A percentile compares a stretch with the other conserved stretches of the same genome.
Evolutionary conservation across 2,329 filamentous ascomycete species (phyloP).

Genomic region (Apiospora pterosperma): DNA sequence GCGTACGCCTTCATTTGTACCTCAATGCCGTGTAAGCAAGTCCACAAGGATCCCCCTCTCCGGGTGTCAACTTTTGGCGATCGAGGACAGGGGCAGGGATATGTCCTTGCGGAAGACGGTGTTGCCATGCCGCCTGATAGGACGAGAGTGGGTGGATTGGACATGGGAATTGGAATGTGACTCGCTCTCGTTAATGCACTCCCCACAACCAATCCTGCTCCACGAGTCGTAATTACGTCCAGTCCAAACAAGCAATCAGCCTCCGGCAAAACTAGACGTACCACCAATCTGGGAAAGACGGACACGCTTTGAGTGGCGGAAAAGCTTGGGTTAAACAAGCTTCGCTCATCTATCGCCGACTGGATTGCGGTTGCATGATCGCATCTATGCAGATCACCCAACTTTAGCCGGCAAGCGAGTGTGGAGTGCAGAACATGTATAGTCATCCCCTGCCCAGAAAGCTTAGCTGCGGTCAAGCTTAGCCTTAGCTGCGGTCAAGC

Average conservation of each 20-base stretch:
- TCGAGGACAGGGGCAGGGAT: background rate
- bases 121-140: background rate
- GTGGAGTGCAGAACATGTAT: background rate
- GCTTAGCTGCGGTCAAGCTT: background rate
- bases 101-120: background rate
- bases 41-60: background rate
- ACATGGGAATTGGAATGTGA: background rate
- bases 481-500: background rate
- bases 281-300: background rate
- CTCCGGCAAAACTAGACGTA: background rate
- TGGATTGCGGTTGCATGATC: background rate
- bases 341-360: background rate
- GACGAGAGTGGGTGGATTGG: background rate
- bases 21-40: background rate
- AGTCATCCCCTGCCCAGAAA: no score
- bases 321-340: background rate
- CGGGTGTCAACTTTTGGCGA: background rate
- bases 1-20: background rate
- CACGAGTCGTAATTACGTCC: background rate
- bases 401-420: background rate
- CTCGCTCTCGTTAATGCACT: background rate
- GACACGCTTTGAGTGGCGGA: background rate
- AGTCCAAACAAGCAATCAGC: background rate
- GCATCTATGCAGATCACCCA: background rate
- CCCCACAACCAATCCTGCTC: background rate